phyloP scores from a whole-genome alignment of 306 rosid species.

The Hylodesmum podocarpum region DNA sequence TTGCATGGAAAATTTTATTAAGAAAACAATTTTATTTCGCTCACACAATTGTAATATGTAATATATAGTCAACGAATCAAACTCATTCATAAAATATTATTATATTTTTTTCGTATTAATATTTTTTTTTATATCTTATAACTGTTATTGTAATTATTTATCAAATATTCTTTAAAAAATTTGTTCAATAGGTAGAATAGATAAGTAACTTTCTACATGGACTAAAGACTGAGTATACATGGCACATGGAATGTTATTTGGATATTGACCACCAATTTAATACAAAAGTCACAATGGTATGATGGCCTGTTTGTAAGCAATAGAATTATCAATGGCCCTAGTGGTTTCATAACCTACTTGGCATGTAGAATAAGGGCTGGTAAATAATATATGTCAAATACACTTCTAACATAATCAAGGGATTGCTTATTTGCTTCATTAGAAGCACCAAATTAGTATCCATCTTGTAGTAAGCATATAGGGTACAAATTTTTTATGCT shows the following conservation, averaged over 20 bases:
- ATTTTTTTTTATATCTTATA: too few species aligned
- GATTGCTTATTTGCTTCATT: background rate
- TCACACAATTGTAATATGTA: too few species aligned
- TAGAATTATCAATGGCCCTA: background rate
- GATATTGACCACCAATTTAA: background rate
- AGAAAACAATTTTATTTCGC: too few species aligned
- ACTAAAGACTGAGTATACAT: background rate
- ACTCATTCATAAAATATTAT: too few species aligned
- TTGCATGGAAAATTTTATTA: background rate
- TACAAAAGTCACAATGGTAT: background rate
- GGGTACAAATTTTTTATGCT: background rate
- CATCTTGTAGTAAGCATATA: background rate
- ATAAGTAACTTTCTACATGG: background rate
- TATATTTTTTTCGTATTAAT: too few species aligned
- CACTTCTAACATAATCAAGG: background rate
- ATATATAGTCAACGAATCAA: too few species aligned
- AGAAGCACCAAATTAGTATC: constrained; percentile 4
- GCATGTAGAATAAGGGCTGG: background rate
- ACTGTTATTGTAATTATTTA: too few species aligned
- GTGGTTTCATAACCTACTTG: background rate
- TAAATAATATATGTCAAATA: background rate
- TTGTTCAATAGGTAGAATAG: background rate
- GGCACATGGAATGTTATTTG: background rate
- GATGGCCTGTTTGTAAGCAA: background rate
- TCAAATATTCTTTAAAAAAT: too few species aligned